Evolutionary conservation across 2,329 filamentous ascomycete species (phyloP).

Genomic region (Beauveria scarabaeidicola): DNA sequence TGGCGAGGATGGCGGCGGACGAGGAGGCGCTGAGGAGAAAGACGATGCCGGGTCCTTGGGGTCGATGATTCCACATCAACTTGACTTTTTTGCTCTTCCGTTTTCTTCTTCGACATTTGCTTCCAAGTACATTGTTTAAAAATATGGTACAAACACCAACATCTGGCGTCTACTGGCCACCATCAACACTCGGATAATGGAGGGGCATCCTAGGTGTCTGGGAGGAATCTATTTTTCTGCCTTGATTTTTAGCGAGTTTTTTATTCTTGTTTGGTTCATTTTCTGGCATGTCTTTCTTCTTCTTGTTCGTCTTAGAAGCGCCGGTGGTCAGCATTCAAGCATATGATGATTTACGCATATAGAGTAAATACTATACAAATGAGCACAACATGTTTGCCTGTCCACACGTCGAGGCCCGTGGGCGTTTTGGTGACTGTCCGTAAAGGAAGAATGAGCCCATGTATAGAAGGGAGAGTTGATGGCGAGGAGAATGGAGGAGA

Average conservation of each 20-base stretch:
- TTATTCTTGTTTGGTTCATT: not conserved
- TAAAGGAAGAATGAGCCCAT: too few species aligned
- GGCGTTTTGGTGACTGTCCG: too few species aligned
- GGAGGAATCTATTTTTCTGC: not conserved
- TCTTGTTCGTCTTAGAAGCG: not conserved
- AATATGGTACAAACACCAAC: not conserved
- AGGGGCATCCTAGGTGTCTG: not conserved
- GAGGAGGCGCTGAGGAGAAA: constrained; percentile 43
- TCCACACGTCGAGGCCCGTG: too few species aligned
- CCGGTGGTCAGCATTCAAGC: not conserved
- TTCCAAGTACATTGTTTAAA: not conserved
- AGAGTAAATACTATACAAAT: too few species aligned
- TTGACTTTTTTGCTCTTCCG: too few species aligned
- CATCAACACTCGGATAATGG: not conserved
- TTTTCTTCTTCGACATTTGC: not conserved
- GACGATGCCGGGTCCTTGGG: constrained; percentile 28
- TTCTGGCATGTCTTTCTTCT: not conserved
- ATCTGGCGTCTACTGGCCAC: not conserved
- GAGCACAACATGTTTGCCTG: too few species aligned
- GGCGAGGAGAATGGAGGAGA: too few species aligned
- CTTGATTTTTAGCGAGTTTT: constrained; percentile 3
- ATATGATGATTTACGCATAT: not conserved
- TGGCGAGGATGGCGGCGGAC: constrained; percentile 30
- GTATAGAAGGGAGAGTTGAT: too few species aligned
- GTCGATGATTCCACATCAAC: constrained; percentile 13